These are phyloP conservation scores for Ceratobasidium sp. DNA, from an alignment of 1,284 basidiomycete genomes.

Conservation along the genomic window DNA sequence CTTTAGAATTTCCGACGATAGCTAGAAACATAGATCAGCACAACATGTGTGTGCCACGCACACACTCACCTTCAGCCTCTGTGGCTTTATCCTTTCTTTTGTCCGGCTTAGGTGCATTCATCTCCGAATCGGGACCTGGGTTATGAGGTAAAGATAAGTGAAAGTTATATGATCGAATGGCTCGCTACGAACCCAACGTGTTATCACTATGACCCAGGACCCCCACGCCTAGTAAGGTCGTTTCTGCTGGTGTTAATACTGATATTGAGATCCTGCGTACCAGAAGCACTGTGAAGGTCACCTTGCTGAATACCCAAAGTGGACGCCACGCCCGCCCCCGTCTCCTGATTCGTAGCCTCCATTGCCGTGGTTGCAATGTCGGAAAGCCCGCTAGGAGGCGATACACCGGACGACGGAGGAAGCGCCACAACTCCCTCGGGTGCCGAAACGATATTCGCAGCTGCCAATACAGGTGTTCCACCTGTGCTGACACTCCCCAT, in stretches of 20 bases:
- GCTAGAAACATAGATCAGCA: background rate
- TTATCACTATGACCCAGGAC: background rate
- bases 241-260: background rate
- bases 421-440: background rate
- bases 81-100: constrained; percentile 21
- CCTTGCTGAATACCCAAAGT: constrained; percentile 9
- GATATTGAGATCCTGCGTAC: background rate
- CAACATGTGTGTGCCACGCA: background rate
- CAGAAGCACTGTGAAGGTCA: background rate
- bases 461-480: constrained; percentile 12
- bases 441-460: background rate
- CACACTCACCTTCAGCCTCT: constrained; percentile 28
- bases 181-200: constrained; percentile 29
- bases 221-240: background rate
- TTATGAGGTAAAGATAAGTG: background rate
- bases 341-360: constrained; percentile 5
- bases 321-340: background rate
- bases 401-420: background rate
- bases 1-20: background rate
- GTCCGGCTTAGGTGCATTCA: background rate
- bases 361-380: background rate
- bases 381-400: background rate
- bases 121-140: background rate
- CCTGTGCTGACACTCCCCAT: constrained; percentile 5
- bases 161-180: background rate